Conservation (phyloP, 805 yeast species). For the Kockiozyma suomiensis region DNA sequence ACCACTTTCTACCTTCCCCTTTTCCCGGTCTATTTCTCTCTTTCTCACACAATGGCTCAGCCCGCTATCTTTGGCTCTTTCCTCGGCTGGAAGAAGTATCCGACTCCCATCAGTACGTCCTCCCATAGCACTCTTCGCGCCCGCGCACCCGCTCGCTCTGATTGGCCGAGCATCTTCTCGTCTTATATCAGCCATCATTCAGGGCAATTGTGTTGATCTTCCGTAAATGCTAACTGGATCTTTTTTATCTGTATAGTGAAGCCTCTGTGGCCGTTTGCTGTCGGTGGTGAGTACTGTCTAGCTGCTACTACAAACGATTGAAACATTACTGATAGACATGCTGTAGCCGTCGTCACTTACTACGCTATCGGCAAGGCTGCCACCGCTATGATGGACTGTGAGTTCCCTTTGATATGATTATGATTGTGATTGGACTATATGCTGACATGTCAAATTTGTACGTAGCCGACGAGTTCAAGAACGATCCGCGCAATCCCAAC, state of each 20-base stretch:
- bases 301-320: too few relatives aligned
- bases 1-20: not conserved
- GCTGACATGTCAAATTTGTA: not conserved
- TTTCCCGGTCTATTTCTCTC: not conserved
- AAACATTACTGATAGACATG: not conserved
- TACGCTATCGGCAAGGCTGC: conserved; percentile 71
- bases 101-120: conserved; percentile 40
- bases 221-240: not conserved
- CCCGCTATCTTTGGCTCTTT: conserved; percentile 5
- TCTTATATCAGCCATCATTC: too few relatives aligned
- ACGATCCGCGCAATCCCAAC: conserved; percentile 95
- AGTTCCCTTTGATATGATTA: conserved; percentile 8
- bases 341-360: conserved; percentile 57
- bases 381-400: conserved; percentile 64
- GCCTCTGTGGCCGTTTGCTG: conserved; percentile 86
- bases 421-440: not conserved
- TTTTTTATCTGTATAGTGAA: conserved; percentile 47
- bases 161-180: conserved; percentile 13
- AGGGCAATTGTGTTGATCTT: not conserved
- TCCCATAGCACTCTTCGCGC: not conserved
- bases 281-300: conserved; percentile 68
- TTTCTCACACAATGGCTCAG: conserved; percentile 6
- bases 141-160: conserved; percentile 12
- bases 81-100: conserved; percentile 34
- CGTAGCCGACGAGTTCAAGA: conserved; percentile 67